These are phyloP conservation scores for Rhododendron griersonianum DNA, from an alignment of 148 eudicot genomes.

Conservation along the genomic window DNA sequence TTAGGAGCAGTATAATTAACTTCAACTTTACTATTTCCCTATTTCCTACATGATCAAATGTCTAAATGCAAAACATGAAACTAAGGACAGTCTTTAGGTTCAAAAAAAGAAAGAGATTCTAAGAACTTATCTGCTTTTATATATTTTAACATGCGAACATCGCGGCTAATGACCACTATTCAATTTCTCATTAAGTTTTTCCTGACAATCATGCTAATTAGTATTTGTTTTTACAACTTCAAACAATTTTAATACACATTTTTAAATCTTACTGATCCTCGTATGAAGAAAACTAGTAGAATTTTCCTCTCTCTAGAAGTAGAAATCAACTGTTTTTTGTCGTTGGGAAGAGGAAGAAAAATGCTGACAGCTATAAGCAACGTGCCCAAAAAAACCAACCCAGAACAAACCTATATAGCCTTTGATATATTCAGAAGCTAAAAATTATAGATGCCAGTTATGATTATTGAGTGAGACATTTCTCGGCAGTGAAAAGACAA, in stretches of 20 bases:
- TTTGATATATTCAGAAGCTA: not conserved
- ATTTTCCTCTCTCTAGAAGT: not conserved
- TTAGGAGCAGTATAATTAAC: not conserved
- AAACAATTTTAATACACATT: not conserved
- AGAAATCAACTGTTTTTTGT: not conserved
- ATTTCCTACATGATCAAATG: not conserved
- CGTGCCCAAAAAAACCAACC: not conserved
- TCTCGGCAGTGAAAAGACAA: slow-evolving; percentile 41
- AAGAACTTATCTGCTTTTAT: not conserved
- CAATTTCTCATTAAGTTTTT: not conserved
- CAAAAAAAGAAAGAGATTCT: not conserved
- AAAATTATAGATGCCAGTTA: slow-evolving; percentile 4
- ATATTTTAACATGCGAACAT: not conserved
- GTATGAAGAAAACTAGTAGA: not conserved
- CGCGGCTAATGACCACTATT: not conserved
- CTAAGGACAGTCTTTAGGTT: not conserved
- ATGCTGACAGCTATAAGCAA: not conserved
- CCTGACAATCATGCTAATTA: not conserved
- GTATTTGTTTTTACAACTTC: not conserved
- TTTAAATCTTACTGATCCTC: not conserved
- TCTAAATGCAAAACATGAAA: not conserved
- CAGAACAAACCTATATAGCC: not conserved
- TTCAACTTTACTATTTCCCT: not conserved
- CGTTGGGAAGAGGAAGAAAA: not conserved
- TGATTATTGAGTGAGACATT: slow-evolving; percentile 42